Evolutionary conservation across 805 yeast genomes (phyloP), one percentile per base, ranked within the genome.

Genomic region (Teunomyces tritomae): DNA sequence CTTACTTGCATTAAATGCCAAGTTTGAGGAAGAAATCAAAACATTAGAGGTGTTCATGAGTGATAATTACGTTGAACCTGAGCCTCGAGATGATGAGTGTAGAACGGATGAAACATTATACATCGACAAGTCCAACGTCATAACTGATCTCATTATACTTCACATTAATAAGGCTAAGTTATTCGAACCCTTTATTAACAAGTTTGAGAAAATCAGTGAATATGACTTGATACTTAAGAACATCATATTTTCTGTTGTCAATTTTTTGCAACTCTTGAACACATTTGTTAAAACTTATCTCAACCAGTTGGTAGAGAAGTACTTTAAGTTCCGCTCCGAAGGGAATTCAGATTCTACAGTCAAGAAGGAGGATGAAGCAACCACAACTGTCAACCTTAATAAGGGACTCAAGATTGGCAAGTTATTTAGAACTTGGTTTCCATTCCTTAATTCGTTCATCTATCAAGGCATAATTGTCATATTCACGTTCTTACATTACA

Each of bases 401-500:
- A 41, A 24, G 8, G 28, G 10, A 6, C 48, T 56, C 8, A 55
- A 59, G 9, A 53, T 67, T 44, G 73, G 62, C 44, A 70, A 62
- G 58, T 63, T 59, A 47, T 77, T 68, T 66, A 63, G 67, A 53
- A 61, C 54, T 33, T 64, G 60, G 36, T 75, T 70, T 50, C 83
- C 82, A 13, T 76, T 76, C 48, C 68, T 76, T 45, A 76, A 74
- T 53, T 68, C 78, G 2, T 78, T 76, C 45, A 61, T 77, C 8
- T 77, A 77, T 57, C 83, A 78, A 55, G 79, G 82, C 2, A 64
- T 78, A 44, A 74, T 79, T 46, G 80, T 78, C 17, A 67, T 74
- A 17, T 78, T 72, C 61, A 77, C 80, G 0, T 58, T 78, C 51
- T 59, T 79, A 54, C 79, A 76, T 55, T 61, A 73, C 45, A 73